Conservation (phyloP, 2,329 filamentous ascomycete species). For the Phyllosticta paracitricarpa region DNA sequence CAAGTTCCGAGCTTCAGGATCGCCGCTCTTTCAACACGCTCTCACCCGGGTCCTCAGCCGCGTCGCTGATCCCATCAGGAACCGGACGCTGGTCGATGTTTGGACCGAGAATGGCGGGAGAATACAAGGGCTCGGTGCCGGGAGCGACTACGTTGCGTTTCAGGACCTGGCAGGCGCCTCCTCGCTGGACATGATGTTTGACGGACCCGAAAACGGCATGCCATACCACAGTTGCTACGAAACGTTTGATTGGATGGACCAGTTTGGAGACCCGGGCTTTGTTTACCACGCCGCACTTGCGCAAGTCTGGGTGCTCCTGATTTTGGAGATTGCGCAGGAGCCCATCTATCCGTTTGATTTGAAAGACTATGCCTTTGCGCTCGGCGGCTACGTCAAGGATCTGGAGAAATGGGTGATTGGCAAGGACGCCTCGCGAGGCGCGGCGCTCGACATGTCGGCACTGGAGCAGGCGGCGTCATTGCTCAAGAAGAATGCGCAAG, state of each 20-base stretch:
- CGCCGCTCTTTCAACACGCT: slow-evolving; percentile 65
- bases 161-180: slow-evolving; percentile 85
- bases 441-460: slow-evolving; percentile 43
- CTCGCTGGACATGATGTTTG: slow-evolving; percentile 75
- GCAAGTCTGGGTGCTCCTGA: slow-evolving; percentile 70
- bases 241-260: slow-evolving; percentile 75
- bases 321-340: slow-evolving; percentile 74
- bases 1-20: slow-evolving; percentile 67
- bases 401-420: slow-evolving; percentile 56
- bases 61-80: slow-evolving; percentile 60
- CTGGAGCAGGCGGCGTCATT: slow-evolving; percentile 54
- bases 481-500: slow-evolving; percentile 49
- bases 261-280: slow-evolving; percentile 72
- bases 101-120: slow-evolving; percentile 57
- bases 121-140: slow-evolving; percentile 61
- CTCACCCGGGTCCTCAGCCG: slow-evolving; percentile 65
- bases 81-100: slow-evolving; percentile 61
- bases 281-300: slow-evolving; percentile 69
- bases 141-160: slow-evolving; percentile 80
- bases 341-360: slow-evolving; percentile 78
- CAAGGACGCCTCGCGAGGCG: slow-evolving; percentile 23
- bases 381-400: slow-evolving; percentile 56
- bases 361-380: slow-evolving; percentile 55
- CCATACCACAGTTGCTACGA: slow-evolving; percentile 83
- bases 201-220: slow-evolving; percentile 45